Evolutionary conservation across 75 land plant species (phyloP).

Genomic region (Chamaecyparis obtusa): DNA sequence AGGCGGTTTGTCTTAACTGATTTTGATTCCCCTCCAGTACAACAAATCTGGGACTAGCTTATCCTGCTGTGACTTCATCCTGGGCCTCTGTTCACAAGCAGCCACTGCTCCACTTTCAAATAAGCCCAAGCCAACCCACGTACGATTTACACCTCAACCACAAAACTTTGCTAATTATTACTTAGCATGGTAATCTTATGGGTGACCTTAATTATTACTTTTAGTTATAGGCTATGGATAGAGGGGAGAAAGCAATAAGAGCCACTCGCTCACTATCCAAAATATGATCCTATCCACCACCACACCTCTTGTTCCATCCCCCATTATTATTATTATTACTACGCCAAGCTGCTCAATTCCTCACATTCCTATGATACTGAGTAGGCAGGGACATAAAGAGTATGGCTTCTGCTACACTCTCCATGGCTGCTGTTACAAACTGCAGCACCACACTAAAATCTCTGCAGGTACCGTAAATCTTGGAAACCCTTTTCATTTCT

Average conservation of each 20-base stretch:
- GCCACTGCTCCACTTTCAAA: no score
- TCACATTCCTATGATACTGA: background rate
- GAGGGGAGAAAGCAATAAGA: background rate
- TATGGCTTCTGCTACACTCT: conserved; percentile 48
- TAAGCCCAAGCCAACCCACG: no score
- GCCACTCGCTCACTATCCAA: conserved; percentile 9
- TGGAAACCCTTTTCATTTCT: background rate
- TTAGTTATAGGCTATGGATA: background rate
- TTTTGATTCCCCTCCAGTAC: no score
- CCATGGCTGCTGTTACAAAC: conserved; percentile 32
- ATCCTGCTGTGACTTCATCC: no score
- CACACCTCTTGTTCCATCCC: background rate
- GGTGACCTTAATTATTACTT: background rate
- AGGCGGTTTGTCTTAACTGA: no score
- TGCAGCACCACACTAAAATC: conserved; percentile 18
- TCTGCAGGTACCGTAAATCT: conserved; percentile 29
- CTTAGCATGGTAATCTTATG: background rate
- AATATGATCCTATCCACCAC: conserved; percentile 1
- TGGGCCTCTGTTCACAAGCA: no score
- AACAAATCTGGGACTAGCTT: no score
- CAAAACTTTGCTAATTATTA: no score
- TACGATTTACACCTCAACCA: no score
- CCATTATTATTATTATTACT: background rate
- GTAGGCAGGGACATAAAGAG: background rate
- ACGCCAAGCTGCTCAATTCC: background rate